phyloP scores from a whole-genome alignment of 495 filamentous ascomycete species.

The Chaetomium cochliodes region DNA sequence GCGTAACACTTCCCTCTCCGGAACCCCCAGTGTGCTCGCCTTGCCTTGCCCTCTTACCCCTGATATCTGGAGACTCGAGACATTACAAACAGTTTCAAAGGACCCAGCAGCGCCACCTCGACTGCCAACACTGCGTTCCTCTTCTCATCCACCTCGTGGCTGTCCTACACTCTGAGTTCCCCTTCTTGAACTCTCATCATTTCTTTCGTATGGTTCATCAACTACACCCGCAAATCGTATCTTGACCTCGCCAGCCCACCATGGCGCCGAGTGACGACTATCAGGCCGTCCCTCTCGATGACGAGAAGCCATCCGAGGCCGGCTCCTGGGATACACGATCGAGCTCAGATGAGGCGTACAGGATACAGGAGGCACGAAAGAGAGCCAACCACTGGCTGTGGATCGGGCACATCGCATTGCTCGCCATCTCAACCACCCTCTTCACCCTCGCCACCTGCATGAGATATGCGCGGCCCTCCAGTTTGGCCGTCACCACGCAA shows the following conservation, averaged over 20 bases:
- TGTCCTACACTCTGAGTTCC: not conserved
- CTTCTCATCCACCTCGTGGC: not conserved
- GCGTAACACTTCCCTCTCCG: too few species aligned
- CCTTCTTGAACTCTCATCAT: not conserved
- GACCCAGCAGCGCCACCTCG: not conserved
- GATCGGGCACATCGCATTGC: conserved; percentile 3
- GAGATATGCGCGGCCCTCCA: not conserved
- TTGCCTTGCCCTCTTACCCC: not conserved
- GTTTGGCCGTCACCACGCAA: not conserved
- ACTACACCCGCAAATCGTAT: not conserved
- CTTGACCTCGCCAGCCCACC: not conserved
- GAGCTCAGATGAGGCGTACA: not conserved
- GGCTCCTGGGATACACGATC: not conserved
- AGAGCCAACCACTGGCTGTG: conserved; percentile 5
- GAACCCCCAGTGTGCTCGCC: not conserved
- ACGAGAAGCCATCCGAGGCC: not conserved
- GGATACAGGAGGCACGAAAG: not conserved
- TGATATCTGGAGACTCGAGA: not conserved
- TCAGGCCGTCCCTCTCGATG: conserved; percentile 3
- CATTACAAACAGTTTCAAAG: not conserved
- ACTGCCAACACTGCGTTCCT: not conserved
- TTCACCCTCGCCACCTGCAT: conserved; percentile 8
- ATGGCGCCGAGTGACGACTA: conserved; percentile 7
- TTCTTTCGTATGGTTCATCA: not conserved
- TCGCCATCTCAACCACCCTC: conserved; percentile 7